Conservation (phyloP, 306 rosid species). For the Prunus mume region DNA sequence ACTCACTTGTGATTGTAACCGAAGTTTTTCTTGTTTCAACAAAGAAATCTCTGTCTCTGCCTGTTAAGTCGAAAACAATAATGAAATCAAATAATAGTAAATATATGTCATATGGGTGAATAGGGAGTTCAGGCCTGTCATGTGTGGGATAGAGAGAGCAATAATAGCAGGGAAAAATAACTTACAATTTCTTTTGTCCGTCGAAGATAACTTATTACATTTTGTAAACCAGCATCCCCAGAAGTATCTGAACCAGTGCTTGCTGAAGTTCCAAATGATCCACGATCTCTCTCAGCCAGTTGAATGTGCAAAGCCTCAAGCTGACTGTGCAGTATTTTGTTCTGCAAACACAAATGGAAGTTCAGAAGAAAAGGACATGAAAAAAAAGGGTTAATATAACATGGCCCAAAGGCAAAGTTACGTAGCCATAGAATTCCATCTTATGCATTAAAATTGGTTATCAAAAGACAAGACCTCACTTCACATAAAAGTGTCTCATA, state of each 20-base stretch:
- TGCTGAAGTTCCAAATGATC: conserved; percentile 61
- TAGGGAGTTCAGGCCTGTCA: too few relatives aligned
- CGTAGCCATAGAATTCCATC: background rate
- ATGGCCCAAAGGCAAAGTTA: background rate
- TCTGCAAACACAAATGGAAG: conserved; percentile 42
- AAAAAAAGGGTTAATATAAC: background rate
- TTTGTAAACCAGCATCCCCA: conserved; percentile 66
- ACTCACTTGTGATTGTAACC: conserved; percentile 80
- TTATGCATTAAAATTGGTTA: background rate
- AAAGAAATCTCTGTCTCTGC: conserved; percentile 89
- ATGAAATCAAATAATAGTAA: background rate
- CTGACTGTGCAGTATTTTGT: conserved; percentile 77
- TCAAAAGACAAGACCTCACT: background rate
- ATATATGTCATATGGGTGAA: background rate
- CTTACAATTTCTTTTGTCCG: conserved; percentile 87
- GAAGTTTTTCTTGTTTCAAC: conserved; percentile 79
- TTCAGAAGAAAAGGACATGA: background rate
- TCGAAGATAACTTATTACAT: conserved; percentile 79
- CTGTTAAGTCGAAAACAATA: conserved; percentile 41
- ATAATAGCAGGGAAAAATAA: conserved; percentile 17
- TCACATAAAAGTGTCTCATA: background rate
- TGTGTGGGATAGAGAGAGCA: background rate
- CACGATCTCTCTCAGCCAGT: conserved; percentile 81
- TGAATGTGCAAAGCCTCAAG: conserved; percentile 93
- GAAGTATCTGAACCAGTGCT: conserved; percentile 36